Conservation (phyloP, 306 rosid genomes). For the Nissolia schottii region DNA sequence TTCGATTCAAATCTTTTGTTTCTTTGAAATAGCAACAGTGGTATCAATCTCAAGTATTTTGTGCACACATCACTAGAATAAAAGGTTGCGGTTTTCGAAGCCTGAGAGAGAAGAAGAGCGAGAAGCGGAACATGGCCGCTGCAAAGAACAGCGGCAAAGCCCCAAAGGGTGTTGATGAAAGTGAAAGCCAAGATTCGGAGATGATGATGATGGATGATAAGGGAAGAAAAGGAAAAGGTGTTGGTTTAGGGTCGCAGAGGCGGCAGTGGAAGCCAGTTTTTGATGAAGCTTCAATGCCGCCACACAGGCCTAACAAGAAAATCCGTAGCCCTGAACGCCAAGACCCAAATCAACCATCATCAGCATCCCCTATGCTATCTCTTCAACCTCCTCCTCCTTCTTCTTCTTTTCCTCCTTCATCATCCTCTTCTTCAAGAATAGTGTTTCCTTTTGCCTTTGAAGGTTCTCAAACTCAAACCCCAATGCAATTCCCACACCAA, state of each 20-base stretch:
- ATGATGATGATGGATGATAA: too few species aligned
- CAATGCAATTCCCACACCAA: constrained; percentile 40
- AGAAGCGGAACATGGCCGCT: constrained; percentile 39
- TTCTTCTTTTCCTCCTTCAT: constrained; percentile 28
- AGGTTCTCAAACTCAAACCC: constrained; percentile 35
- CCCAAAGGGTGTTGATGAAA: constrained; percentile 29
- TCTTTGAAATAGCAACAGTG: too few species aligned
- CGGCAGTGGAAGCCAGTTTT: constrained; percentile 40
- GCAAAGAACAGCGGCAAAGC: constrained; percentile 44
- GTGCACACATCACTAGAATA: not conserved
- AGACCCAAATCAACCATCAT: constrained; percentile 13
- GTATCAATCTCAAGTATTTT: not conserved
- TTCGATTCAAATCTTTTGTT: not conserved
- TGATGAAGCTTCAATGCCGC: constrained; percentile 49
- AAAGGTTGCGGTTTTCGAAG: not conserved
- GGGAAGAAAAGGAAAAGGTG: constrained; percentile 31
- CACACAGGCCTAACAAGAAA: constrained; percentile 53
- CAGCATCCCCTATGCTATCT: constrained; percentile 25
- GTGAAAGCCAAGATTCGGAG: constrained; percentile 30
- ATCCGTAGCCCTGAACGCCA: constrained; percentile 46
- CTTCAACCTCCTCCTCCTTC: constrained; percentile 19
- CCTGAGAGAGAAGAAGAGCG: constrained; percentile 25
- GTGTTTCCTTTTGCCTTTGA: constrained; percentile 65
- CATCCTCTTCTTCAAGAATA: constrained; percentile 38
- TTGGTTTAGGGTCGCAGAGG: constrained; percentile 29